Conservation (phyloP, 78 protist species). For the Polysphondylium violaceum region DNA sequence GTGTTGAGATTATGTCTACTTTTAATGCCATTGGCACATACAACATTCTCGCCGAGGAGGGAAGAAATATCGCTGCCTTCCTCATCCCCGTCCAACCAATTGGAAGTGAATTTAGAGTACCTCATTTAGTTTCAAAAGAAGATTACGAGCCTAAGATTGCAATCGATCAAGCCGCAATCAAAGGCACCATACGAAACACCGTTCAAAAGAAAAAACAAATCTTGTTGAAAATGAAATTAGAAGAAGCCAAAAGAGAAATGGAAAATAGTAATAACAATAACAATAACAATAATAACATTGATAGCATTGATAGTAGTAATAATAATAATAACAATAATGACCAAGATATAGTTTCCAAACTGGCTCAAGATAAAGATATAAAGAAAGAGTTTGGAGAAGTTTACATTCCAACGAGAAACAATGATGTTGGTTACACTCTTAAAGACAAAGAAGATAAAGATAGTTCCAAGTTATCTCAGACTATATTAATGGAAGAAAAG, state of each 20-base stretch:
- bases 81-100: slow-evolving; percentile 36
- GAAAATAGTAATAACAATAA: background rate
- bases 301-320: background rate
- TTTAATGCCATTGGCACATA: slow-evolving; percentile 67
- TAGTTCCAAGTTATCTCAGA: too few species aligned
- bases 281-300: background rate
- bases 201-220: slow-evolving; percentile 7
- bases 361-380: background rate
- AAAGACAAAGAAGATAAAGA: background rate
- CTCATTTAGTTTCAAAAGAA: slow-evolving; percentile 26
- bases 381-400: background rate
- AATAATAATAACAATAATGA: slow-evolving; percentile 6
- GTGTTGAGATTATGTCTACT: slow-evolving; percentile 36
- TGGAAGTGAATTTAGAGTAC: slow-evolving; percentile 20
- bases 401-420: slow-evolving; percentile 4
- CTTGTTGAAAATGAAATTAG: background rate
- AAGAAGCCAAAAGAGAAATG: background rate
- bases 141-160: slow-evolving; percentile 16
- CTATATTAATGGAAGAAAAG: background rate
- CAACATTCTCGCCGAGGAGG: slow-evolving; percentile 65
- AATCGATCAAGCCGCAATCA: background rate
- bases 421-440: background rate
- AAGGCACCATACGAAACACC: background rate
- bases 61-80: slow-evolving; percentile 49
- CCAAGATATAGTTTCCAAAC: background rate